A percentile compares a stretch with the other conserved stretches of the same genome.
Conservation (phyloP, 768 basidiomycete species). For the Chiua virens region DNA sequence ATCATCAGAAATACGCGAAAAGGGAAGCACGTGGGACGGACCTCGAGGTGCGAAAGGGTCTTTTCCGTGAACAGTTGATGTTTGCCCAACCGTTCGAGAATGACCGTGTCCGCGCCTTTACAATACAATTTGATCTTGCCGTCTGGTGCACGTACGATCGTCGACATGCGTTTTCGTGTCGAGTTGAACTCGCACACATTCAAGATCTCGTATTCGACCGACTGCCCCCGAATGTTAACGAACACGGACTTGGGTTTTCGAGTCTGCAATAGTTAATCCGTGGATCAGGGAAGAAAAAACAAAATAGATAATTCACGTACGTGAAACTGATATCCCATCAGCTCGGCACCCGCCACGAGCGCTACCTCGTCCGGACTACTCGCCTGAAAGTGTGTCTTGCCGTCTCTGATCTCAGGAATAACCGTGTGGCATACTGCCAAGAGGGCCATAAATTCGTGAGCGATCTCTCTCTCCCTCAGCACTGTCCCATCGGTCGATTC, state of each 20-base stretch:
- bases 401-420: conserved; percentile 88
- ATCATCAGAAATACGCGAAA: not conserved
- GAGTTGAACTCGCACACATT: conserved; percentile 99
- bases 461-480: conserved; percentile 46
- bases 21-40: conserved; percentile 28
- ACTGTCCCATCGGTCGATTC: conserved; percentile 16
- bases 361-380: conserved; percentile 98
- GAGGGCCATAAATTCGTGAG: conserved; percentile 75
- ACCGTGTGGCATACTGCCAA: conserved; percentile 98
- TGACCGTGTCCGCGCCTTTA: conserved; percentile 98
- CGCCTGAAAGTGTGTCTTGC: conserved; percentile 90
- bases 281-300: not conserved
- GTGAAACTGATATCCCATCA: conserved; percentile 90
- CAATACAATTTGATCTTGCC: conserved; percentile 94
- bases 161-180: conserved; percentile 97
- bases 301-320: conserved; percentile 47
- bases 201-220: conserved; percentile 83
- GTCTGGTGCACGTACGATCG: conserved; percentile 81
- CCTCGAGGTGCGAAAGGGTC: conserved; percentile 90
- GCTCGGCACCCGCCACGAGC: conserved; percentile 89
- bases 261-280: conserved; percentile 47
- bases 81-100: conserved; percentile 87
- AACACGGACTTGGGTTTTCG: conserved; percentile 97
- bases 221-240: conserved; percentile 71
- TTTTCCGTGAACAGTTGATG: conserved; percentile 83